These are phyloP conservation scores for Venturiaceae sp. DNA, from an alignment of 2,329 filamentous ascomycete species.

Conservation along the genomic window DNA sequence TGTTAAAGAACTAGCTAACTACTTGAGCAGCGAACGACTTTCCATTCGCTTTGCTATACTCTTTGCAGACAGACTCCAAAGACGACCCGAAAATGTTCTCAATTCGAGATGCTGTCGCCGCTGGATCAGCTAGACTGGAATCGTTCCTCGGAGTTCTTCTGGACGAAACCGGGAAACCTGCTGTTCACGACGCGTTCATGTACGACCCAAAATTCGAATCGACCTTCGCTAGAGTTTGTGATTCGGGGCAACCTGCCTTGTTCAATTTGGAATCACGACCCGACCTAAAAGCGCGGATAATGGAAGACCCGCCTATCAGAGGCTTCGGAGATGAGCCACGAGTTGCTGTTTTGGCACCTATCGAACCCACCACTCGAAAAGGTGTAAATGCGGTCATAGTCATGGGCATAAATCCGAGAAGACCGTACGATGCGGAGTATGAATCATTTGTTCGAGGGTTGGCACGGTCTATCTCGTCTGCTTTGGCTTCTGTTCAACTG, in stretches of 20 bases:
- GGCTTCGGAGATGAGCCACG: conserved; percentile 3
- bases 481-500: conserved; percentile 57
- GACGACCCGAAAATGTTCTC: background rate
- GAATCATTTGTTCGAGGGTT: conserved; percentile 50
- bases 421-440: conserved; percentile 59
- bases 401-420: conserved; percentile 55
- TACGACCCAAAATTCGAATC: background rate
- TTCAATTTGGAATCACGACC: conserved; percentile 1
- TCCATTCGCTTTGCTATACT: conserved; percentile 8
- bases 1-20: background rate
- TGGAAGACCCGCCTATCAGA: conserved; percentile 2
- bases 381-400: conserved; percentile 42
- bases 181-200: background rate
- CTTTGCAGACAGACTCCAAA: background rate
- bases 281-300: background rate
- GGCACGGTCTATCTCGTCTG: conserved; percentile 34
- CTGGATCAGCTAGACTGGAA: background rate
- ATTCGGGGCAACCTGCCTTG: background rate
- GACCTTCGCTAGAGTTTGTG: background rate
- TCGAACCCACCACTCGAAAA: background rate
- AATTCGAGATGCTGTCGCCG: background rate
- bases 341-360: background rate
- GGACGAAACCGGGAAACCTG: background rate
- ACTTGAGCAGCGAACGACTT: background rate
- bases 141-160: background rate